Percentiles rank a stretch among this genome's conserved stretches.
These are phyloP conservation scores for Mikania micrantha DNA, from an alignment of 129 eudicot species.

Conservation along the genomic window DNA sequence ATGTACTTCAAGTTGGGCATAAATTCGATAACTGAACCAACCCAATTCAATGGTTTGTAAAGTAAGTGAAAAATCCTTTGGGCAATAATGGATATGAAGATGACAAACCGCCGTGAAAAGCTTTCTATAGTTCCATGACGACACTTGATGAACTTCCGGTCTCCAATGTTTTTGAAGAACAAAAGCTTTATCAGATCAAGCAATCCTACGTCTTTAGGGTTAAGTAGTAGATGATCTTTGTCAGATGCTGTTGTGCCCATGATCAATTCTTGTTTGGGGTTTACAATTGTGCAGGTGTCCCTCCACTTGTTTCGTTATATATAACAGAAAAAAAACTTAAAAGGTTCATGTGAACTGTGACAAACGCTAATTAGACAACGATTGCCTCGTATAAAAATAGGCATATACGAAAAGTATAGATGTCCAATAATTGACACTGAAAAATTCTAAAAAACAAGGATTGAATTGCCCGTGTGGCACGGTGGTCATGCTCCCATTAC, in stretches of 20 bases:
- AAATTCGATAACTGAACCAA: constrained; percentile 43
- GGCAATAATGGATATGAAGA: constrained; percentile 33
- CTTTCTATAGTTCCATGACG: constrained; percentile 21
- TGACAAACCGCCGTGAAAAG: constrained; percentile 27
- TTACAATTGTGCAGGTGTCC: not conserved
- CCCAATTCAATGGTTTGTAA: constrained; percentile 27
- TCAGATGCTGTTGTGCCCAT: constrained; percentile 27
- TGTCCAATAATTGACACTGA: no score
- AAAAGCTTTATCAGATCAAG: constrained; percentile 29
- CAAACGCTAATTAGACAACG: no score
- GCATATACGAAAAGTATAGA: no score
- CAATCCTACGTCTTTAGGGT: constrained; percentile 38
- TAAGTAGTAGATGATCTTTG: constrained; percentile 45
- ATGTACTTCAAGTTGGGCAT: constrained; percentile 32
- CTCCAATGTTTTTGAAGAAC: constrained; percentile 31
- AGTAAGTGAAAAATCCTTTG: constrained; percentile 27
- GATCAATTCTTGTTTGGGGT: not conserved
- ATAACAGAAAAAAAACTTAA: not conserved
- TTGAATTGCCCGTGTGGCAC: no score
- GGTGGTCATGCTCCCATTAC: no score
- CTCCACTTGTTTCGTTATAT: not conserved
- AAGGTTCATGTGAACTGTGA: no score
- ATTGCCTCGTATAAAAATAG: no score
- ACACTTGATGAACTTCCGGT: constrained; percentile 39
- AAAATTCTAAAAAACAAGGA: no score